These are phyloP conservation scores for Podaxis sp. DNA, from an alignment of 768 basidiomycete genomes.

Conservation along the genomic window DNA sequence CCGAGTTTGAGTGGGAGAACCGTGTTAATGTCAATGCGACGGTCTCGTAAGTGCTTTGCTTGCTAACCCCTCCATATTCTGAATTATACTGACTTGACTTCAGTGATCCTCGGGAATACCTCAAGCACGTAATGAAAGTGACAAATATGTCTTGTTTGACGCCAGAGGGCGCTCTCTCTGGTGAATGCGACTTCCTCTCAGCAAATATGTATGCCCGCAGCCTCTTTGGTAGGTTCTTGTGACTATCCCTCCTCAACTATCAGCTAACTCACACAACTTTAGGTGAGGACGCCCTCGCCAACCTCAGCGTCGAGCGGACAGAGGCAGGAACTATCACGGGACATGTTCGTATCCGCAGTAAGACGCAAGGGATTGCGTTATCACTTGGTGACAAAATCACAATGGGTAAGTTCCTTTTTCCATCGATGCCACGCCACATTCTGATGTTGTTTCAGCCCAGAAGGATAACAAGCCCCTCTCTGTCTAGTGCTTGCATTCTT, in stretches of 20 bases:
- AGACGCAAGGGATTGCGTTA: slow-evolving; percentile 96
- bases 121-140: slow-evolving; percentile 91
- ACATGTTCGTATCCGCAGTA: slow-evolving; percentile 93
- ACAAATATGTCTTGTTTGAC: slow-evolving; percentile 99
- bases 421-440: background rate
- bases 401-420: slow-evolving; percentile 35
- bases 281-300: slow-evolving; percentile 97
- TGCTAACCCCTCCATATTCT: background rate
- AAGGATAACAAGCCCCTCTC: slow-evolving; percentile 35
- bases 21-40: slow-evolving; percentile 88
- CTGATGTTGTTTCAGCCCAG: slow-evolving; percentile 26
- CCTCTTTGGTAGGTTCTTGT: slow-evolving; percentile 71
- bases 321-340: slow-evolving; percentile 81
- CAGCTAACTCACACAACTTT: background rate
- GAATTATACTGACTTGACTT: background rate
- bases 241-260: background rate
- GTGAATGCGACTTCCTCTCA: slow-evolving; percentile 95
- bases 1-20: slow-evolving; percentile 99
- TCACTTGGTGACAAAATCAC: slow-evolving; percentile 90
- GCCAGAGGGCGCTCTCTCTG: slow-evolving; percentile 89
- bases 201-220: slow-evolving; percentile 96
- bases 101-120: slow-evolving; percentile 84
- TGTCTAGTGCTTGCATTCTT: slow-evolving; percentile 21
- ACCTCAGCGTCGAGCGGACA: slow-evolving; percentile 86
- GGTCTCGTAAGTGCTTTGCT: slow-evolving; percentile 57